Percentiles rank a stretch among this genome's conserved stretches.
These are phyloP conservation scores for Diplosphaera chodatii DNA, from an alignment of 139 green algal genomes.

Conservation along the genomic window DNA sequence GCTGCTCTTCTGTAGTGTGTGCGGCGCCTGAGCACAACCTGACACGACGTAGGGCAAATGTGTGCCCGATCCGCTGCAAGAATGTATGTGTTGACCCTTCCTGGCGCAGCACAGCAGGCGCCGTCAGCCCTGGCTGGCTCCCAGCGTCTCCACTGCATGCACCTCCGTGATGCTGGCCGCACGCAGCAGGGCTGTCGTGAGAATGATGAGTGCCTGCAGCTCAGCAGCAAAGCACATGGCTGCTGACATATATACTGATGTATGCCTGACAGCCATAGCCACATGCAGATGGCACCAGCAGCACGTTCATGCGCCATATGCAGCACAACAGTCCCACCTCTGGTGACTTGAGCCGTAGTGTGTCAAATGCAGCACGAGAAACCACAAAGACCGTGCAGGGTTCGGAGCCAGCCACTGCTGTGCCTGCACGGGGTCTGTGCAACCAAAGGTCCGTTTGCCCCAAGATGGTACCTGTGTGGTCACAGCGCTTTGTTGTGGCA, in stretches of 20 bases:
- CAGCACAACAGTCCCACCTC: neutral
- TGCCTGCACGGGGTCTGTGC: neutral
- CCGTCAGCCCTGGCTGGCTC: neutral
- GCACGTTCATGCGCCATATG: too few species aligned
- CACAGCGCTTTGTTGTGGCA: too few species aligned
- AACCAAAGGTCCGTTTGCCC: neutral
- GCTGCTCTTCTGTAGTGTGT: too few species aligned
- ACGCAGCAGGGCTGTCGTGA: neutral
- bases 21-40: too few species aligned
- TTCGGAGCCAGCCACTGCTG: neutral
- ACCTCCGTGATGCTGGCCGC: neutral
- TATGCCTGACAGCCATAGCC: too few species aligned
- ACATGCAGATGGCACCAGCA: too few species aligned
- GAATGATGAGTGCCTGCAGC: neutral
- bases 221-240: too few species aligned
- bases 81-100: too few species aligned
- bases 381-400: neutral
- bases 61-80: too few species aligned
- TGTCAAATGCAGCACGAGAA: neutral
- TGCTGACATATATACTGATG: neutral
- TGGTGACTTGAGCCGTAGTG: neutral
- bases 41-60: too few species aligned
- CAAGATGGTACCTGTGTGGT: neutral
- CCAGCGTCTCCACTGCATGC: neutral
- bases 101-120: too few species aligned